Evolutionary conservation across 1,139 yeast species (phyloP), one percentile per base, ranked within the genome.

Genomic region (Sugiyamaella xylanicola): DNA sequence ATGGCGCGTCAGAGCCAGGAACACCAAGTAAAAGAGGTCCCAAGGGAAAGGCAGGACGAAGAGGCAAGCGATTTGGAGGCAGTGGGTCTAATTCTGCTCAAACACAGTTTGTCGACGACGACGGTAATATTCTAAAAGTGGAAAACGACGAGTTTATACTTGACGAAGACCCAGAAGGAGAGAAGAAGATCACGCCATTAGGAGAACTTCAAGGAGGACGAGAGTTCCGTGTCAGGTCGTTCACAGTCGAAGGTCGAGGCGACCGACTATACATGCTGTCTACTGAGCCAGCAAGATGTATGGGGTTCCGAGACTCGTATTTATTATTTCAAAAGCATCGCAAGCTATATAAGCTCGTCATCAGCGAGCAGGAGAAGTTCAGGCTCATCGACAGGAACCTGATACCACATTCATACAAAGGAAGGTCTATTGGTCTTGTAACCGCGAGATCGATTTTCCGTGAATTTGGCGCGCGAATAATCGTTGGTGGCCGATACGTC

Each of bases 241-340:
- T 93, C 72, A 88, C 89, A 3, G 80, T 92, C 9, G 72, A 79
- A 44, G 90, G 87, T 3, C 81, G 85, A 57, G 97, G 96, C 2
- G 81, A 83, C 40, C 78, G 84, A 60, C 77, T 85, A 57, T 93
- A 83, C 70, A 91, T 93, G 96, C 81, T 93, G 48, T 87, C 97
- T 1, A 92, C 98, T 0, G 98, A 92, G 68, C 97, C 97, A 1
- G 98, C 99, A 0, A 79, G 98, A 63, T 83, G 92, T 65, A 91
- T 92, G 63, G 98, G 98, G 2, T 91, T 91, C 73, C 80, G 98
- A 65, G 99, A 93, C 69, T 90, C 97, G 0, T 92, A 93, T 66
- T 77, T 91, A 56, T 77, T 93, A 59, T 93, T 93, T 75, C 95
- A 91, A 68, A 88, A 92, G 52, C 97, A 93, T 72, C 76, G 79